Percentiles rank a stretch among this genome's conserved stretches.
These are phyloP conservation scores for Mentha longifolia DNA, from an alignment of 257 asterid species.

Conservation along the genomic window DNA sequence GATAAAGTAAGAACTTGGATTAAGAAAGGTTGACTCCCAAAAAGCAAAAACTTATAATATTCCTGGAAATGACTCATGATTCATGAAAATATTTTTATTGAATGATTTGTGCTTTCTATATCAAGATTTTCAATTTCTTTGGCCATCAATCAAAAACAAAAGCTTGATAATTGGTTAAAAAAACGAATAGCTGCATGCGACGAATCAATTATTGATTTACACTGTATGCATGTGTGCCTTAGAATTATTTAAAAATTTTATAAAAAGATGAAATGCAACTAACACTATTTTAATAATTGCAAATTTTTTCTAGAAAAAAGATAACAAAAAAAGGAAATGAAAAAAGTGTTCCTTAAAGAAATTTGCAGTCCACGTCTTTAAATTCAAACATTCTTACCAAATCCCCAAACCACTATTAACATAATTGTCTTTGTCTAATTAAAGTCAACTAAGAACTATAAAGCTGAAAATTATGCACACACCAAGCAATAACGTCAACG, in stretches of 20 bases:
- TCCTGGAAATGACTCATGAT: neutral
- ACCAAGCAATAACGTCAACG: conserved; percentile 31
- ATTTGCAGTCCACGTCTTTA: conserved; percentile 23
- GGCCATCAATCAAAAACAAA: neutral
- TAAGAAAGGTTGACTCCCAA: neutral
- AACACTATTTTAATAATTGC: neutral
- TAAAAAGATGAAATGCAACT: neutral
- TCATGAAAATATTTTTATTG: neutral
- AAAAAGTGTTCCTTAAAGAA: conserved; percentile 17
- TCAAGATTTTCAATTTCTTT: neutral
- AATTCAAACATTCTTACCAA: conserved; percentile 43
- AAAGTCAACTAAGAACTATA: conserved; percentile 34
- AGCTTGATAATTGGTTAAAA: conserved; percentile 5
- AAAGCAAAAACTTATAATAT: neutral
- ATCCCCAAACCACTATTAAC: conserved; percentile 27
- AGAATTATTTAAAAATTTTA: neutral
- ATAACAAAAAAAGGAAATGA: neutral
- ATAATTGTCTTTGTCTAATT: conserved; percentile 6
- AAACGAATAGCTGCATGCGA: neutral
- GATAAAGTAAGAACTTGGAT: neutral
- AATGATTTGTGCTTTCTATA: neutral
- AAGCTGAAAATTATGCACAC: conserved; percentile 9
- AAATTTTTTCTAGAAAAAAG: too few species aligned
- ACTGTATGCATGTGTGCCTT: neutral
- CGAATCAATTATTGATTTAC: conserved; percentile 20